Evolutionary conservation across 106 monocot genomes (phyloP), one percentile per base, ranked within the genome.

Genomic region (Iris macrosiphon): DNA sequence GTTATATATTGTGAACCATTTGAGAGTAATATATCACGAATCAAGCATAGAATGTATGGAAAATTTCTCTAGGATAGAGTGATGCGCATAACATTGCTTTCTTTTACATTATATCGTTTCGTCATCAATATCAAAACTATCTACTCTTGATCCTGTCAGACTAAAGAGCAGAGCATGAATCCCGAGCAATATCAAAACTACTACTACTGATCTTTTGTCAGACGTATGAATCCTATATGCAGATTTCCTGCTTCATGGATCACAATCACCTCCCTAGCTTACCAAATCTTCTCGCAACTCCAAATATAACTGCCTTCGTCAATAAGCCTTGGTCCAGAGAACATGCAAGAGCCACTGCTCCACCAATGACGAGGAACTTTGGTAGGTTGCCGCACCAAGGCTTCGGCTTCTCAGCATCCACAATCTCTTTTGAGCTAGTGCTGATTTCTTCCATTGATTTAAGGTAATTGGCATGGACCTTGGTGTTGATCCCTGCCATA

Each of bases 301-400:
- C 94, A 61, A 85, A 89, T 31, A 95, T 76, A 24, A 95, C 59
- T 33, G 89, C 89, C 52, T 95, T 95, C 7, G 94, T 95, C 38
- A 95, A 63, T 35, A 95, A 63, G 12, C 94, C 94, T 19, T 72
- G 65, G 29, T 95, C 82, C 31, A 95, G 68, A 0, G 73, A 74
- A 28, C 89, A 95, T 0, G 89, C 94, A 30, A 89, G 75, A 6
- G 65, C 77, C 15, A 95, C 59, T 15, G 82, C 94, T 19, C 89
- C 85, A 4, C 94, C 85, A 32, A 95, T 59, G 24, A 89, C 17
- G 27, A 95, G 61, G 43, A 89, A 68, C 52, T 61, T 84, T 0
- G 78, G 70, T 46, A 81, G 13, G 21, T 48, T 68, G 31, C 50
- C 56, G 8, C 73, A 67, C 35, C 43, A 52, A 10, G 63, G 62